Evolutionary conservation across 345 rosid genomes (phyloP), one percentile per base, ranked within the genome.

Genomic region (Moricandia moricandioides): DNA sequence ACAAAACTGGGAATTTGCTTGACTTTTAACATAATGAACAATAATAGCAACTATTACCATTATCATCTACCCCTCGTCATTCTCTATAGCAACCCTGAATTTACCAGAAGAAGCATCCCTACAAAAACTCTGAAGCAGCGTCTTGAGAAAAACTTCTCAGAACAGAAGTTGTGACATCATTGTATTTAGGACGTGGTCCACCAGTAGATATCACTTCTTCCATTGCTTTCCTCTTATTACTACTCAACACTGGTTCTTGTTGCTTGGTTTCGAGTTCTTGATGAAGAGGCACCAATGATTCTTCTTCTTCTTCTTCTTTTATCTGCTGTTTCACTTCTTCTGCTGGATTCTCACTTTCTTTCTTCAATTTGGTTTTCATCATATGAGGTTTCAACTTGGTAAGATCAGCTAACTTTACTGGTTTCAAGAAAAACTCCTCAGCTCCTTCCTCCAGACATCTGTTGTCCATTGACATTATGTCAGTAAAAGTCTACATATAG

Each of bases 401-500:
- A 30, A 91, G 86, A 85, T 93, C 98, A 10, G 97, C 84, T 56
- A 93, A 75, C 57, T 80, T 88, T 27, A 93, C 96, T 12, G 98
- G 98, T 71, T 93, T 93, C 78, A 91, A 64, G 62, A 93, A 84
- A 83, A 91, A 93, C 67, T 93, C 98, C 37, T 93, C 92, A 14
- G 98, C 98, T 75, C 98, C 98, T 83, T 88, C 96, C 85, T 89
- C 92, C 61, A 91, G 79, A 59, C 98, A 92, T 63, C 93, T 90
- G 82, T 49, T 24, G 7, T 49, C 33, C 54, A 51, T 12, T 35
- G 11, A 52, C 13, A 34, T 29, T 11, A 12, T 2, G 17, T 52
- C 45, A 76, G n/a, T 12, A 51, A 49, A 51, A 51, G n/a, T n/a
- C 7, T 14, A 52, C 67, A 18, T 57, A 14, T 57, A 14, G 11